These are phyloP conservation scores for Aureobasidium sp. DNA, from an alignment of 2,329 filamentous ascomycete genomes.

Conservation along the genomic window DNA sequence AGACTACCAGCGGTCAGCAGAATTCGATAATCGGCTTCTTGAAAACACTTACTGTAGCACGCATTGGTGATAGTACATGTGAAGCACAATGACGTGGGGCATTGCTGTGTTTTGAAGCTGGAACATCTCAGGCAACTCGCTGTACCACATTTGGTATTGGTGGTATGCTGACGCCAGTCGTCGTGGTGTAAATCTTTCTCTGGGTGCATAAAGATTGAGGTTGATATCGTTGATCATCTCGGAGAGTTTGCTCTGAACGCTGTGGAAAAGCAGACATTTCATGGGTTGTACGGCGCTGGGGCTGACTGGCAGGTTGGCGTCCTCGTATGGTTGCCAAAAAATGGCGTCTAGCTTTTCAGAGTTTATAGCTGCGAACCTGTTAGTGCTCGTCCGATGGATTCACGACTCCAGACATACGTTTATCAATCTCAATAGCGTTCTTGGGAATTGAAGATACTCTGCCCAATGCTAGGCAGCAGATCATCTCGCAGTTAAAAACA, in stretches of 20 bases:
- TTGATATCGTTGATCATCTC: slow-evolving; percentile 65
- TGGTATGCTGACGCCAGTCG: slow-evolving; percentile 57
- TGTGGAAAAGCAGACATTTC: slow-evolving; percentile 36
- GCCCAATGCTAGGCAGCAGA: slow-evolving; percentile 39
- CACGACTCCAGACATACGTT: slow-evolving; percentile 26
- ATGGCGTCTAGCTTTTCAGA: slow-evolving; percentile 20
- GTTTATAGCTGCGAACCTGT: background rate
- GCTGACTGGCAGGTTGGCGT: slow-evolving; percentile 33
- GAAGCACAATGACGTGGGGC: slow-evolving; percentile 60
- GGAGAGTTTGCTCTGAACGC: slow-evolving; percentile 59
- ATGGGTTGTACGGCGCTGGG: slow-evolving; percentile 60
- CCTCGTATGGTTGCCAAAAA: slow-evolving; percentile 30
- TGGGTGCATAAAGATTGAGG: slow-evolving; percentile 63
- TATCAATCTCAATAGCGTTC: slow-evolving; percentile 40
- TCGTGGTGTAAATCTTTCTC: slow-evolving; percentile 53
- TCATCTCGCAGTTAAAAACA: slow-evolving; percentile 41
- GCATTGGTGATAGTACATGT: slow-evolving; percentile 29
- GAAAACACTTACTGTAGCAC: slow-evolving; percentile 60
- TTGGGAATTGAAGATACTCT: slow-evolving; percentile 40
- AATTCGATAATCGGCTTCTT: slow-evolving; percentile 41
- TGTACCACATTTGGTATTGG: slow-evolving; percentile 64
- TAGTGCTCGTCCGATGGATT: slow-evolving; percentile 8
- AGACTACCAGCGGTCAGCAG: slow-evolving; percentile 43
- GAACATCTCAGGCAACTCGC: slow-evolving; percentile 54
- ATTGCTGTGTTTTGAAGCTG: slow-evolving; percentile 60